Evolutionary conservation across 2,329 filamentous ascomycete genomes (phyloP).

Genomic region (Fusarium buxicola): DNA sequence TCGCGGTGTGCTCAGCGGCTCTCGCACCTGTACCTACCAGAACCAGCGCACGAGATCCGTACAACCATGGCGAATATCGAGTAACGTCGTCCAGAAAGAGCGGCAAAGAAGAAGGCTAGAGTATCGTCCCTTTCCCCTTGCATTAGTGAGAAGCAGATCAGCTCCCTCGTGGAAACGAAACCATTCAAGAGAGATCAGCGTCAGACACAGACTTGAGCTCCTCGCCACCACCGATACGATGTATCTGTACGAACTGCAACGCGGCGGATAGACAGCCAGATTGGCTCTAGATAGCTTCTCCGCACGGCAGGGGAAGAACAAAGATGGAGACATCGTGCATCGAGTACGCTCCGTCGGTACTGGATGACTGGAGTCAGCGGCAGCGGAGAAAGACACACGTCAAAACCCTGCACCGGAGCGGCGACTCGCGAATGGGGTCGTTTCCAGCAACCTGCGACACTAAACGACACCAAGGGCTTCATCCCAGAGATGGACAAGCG

Average conservation of each 20-base stretch:
- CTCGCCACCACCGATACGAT: slow-evolving; percentile 27
- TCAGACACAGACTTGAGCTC: slow-evolving; percentile 8
- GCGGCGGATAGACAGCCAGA: slow-evolving; percentile 31
- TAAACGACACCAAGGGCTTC: slow-evolving; percentile 30
- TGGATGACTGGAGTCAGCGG: slow-evolving; percentile 30
- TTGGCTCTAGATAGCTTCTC: slow-evolving; percentile 42
- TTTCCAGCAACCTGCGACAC: slow-evolving; percentile 41
- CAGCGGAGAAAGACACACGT: slow-evolving; percentile 37
- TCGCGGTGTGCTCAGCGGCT: neutral
- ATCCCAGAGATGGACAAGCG: slow-evolving; percentile 44
- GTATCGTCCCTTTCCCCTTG: slow-evolving; percentile 18
- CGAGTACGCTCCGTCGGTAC: slow-evolving; percentile 36
- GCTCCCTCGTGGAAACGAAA: slow-evolving; percentile 19
- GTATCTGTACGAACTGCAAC: slow-evolving; percentile 15
- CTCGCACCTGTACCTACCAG: slow-evolving; percentile 1
- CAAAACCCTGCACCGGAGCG: slow-evolving; percentile 41
- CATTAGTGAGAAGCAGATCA: slow-evolving; percentile 33
- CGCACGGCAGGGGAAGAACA: slow-evolving; percentile 42
- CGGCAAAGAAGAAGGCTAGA: slow-evolving; percentile 15
- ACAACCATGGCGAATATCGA: slow-evolving; percentile 5
- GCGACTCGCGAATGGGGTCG: slow-evolving; percentile 44
- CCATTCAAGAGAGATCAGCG: slow-evolving; percentile 5
- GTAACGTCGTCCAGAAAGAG: slow-evolving; percentile 7
- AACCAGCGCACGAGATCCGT: neutral
- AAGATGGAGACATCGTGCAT: slow-evolving; percentile 45